Evolutionary conservation across 225 moss, liverwort and hornwort genomes (phyloP).

Genomic region (Marchantia polymorpha): DNA sequence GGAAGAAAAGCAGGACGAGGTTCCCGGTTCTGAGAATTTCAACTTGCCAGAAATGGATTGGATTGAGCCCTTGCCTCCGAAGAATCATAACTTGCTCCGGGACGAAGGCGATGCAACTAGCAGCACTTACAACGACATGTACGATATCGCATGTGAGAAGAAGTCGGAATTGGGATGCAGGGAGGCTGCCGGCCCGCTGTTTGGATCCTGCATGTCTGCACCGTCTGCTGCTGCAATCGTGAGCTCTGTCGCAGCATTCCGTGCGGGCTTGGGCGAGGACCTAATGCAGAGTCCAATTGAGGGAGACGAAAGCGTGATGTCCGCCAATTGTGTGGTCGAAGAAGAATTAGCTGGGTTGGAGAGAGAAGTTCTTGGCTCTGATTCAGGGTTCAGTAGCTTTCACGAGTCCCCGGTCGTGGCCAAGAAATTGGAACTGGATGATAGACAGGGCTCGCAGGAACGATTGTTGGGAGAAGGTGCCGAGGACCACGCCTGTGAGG

Average conservation of each 20-base stretch:
- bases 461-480: constrained; percentile 37
- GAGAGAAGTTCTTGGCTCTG: constrained; percentile 72
- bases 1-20: constrained; percentile 35
- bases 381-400: constrained; percentile 60
- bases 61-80: constrained; percentile 80
- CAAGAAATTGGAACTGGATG: constrained; percentile 41
- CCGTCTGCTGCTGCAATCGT: constrained; percentile 78
- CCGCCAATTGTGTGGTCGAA: constrained; percentile 52
- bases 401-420: constrained; percentile 35
- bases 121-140: constrained; percentile 45
- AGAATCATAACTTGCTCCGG: constrained; percentile 47
- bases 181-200: constrained; percentile 66
- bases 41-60: constrained; percentile 75
- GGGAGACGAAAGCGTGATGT: constrained; percentile 45
- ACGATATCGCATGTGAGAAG: constrained; percentile 51
- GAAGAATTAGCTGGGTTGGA: constrained; percentile 74
- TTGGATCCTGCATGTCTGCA: constrained; percentile 75
- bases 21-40: constrained; percentile 37
- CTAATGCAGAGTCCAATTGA: constrained; percentile 44
- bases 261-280: constrained; percentile 60
- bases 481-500: constrained; percentile 59
- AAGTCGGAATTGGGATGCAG: constrained; percentile 55
- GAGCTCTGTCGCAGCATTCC: constrained; percentile 71
- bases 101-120: constrained; percentile 72
- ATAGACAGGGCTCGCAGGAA: constrained; percentile 28